A percentile compares a stretch with the other conserved stretches of the same genome.
Evolutionary conservation across 371 early-diverging fungal species (phyloP).

Genomic region (Caulochytrium protostelioides): DNA sequence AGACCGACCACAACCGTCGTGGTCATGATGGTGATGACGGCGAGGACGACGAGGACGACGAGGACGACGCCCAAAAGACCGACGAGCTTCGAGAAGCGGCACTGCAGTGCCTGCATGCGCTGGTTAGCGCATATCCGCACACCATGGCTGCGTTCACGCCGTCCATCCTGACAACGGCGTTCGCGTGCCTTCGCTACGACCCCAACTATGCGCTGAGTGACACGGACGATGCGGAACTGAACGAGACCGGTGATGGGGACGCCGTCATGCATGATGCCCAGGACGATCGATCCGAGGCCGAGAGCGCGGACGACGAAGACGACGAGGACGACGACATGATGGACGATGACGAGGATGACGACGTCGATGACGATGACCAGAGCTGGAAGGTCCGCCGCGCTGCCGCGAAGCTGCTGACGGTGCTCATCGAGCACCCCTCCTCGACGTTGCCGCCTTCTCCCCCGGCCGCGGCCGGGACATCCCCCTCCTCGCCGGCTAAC

Average conservation of each 20-base stretch:
- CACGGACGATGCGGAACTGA: constrained; percentile 40
- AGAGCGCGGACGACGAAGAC: constrained; percentile 9
- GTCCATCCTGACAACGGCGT: constrained; percentile 35
- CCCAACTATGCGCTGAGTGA: constrained; percentile 85
- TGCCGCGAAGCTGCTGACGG: constrained; percentile 53
- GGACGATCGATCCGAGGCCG: constrained; percentile 6
- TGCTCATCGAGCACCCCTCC: constrained; percentile 41
- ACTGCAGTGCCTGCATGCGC: too few relatives aligned
- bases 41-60: too few relatives aligned
- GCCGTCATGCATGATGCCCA: constrained; percentile 12
- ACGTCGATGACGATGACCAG: constrained; percentile 10
- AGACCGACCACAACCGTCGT: too few relatives aligned
- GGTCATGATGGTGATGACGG: too few relatives aligned
- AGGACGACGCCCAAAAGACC: too few relatives aligned
- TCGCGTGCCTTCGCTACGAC: constrained; percentile 57
- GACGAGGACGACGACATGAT: constrained; percentile 47
- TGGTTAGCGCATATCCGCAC: too few relatives aligned
- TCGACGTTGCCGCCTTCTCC: constrained; percentile 15
- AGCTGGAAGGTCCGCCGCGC: constrained; percentile 85
- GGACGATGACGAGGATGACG: constrained; percentile 33
- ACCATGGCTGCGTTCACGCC: too few relatives aligned
- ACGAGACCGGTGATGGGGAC: constrained; percentile 30
- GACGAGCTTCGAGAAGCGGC: too few relatives aligned
- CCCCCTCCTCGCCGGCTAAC: too few relatives aligned
- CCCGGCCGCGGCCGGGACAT: too few relatives aligned